Evolutionary conservation across 2,329 filamentous ascomycete species (phyloP), one percentile per base, ranked within the genome.

Genomic region (Dactylonectria estremocensis): DNA sequence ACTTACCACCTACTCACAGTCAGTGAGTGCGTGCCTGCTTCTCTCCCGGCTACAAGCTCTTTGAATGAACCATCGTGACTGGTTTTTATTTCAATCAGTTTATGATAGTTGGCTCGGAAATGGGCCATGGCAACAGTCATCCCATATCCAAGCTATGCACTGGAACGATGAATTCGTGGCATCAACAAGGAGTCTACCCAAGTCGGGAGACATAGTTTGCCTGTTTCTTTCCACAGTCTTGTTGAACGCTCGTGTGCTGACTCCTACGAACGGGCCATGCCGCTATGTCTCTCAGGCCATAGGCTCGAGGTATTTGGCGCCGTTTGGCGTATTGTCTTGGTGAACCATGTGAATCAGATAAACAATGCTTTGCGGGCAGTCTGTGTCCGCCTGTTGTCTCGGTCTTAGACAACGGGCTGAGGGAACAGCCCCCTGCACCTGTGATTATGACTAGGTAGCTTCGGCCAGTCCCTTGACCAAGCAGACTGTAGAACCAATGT

Each of bases 381-480:
- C 40, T 22, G 50, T 49, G 56, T 50, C 8, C 28, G 53, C 22
- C 20, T 49, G 5, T 56, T 14, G 22, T 18, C 24, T 8, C 10
- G 33, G 31, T 50, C 50, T 56, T 5, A 61, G 43, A 50, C 56
- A 52, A 20, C 5, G 7, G 28, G 28, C 45, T 9, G 46, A 49
- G 3, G 28, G 9, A 35, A 35, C 7, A 14, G 50, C 35, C n/a
- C 49, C 31, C 31, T n/a, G n/a, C n/a, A 53, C 50, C 31, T 14
- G n/a, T n/a, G 33, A 52, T 7, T 9, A 5, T n/a, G 5, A 16
- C 48, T n/a, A 2, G 49, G 33, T 7, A 20, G 18, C 24, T 45
- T 64, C 53, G 37, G 37, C 8, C 46, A 53, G 37, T 37, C 46
- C 16, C 40, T 16, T n/a, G 14, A 43, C 8, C 40, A n/a, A 43